Base-by-base conservation (phyloP, 1,284 basidiomycete genomes). In the Cronartium quercuum region DNA sequence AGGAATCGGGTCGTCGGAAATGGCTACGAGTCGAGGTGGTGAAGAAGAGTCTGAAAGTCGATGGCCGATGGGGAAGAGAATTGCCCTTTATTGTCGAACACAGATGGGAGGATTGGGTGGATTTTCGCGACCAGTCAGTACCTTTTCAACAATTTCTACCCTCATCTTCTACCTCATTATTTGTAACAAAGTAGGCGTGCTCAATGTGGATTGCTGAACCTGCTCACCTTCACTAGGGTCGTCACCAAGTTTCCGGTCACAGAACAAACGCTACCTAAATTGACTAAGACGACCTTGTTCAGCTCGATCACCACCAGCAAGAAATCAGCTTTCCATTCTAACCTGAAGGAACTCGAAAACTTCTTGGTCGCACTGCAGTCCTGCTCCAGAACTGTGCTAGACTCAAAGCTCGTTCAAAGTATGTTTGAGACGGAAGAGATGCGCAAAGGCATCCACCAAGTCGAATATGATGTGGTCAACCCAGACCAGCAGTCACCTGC, bases 101-200 rank as follows among this genome's bases (percentile, higher is more conserved):
- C 38, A 70, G 37, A 44, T 70, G 68, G 68, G 68, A 63, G 24
- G 68, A 70, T 24, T 70, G 68, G 68, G 41, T 70, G 1, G 68
- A 70, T 5, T 62, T 63, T 6, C 41, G 68, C 35, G 68, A 70
- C 12, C 24, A 21, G 68, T 70, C 24, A 62, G 58, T n/a, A n/a
- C n/a, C n/a, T n/a, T n/a, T n/a, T n/a, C n/a, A n/a, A n/a, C n/a
- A n/a, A n/a, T n/a, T n/a, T n/a, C n/a, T n/a, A n/a, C n/a, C n/a
- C n/a, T n/a, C n/a, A n/a, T n/a, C n/a, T n/a, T n/a, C n/a, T n/a
- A n/a, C 21, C 37, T 2, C 21, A 41, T 29, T 40, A 12, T 35
- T 38, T 4, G 4, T 35, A 38, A 37, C 1, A 9, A 15, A 41
- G 29, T 38, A 18, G 18, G 18, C 29, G 3, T 29, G 15, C 66